Base-by-base conservation (phyloP, 2,329 filamentous ascomycete genomes). In the Venturia pyrina region DNA sequence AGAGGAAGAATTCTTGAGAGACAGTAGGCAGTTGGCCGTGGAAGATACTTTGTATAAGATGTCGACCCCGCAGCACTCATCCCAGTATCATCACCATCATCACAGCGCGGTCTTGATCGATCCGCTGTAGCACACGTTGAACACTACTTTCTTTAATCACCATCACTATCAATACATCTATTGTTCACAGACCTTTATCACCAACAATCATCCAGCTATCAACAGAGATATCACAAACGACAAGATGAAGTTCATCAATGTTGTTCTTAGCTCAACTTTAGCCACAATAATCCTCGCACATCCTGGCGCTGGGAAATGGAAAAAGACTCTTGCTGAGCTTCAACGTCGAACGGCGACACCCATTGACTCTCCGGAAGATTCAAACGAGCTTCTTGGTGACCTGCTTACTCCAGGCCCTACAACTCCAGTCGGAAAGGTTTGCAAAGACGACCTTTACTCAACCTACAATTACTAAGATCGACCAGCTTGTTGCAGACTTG, bases 361-460 rank as follows among this genome's bases (percentile, higher is more conserved):
- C 17, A 70, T 69, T 17, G 67, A 67, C 37, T 68, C 65, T 10
- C 37, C 41, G 5, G 70, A 70, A 37, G 67, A 72, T 6, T 67
- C 73, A 1, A 74, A 72, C 66, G 71, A 75, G 63, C 71, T 75
- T 48, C 72, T 75, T 48, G 74, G 74, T 19, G 74, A 76, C 56
- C 70, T 76, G 7, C 72, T 72, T 53, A 74, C 72, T 0, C 68
- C 74, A 11, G 72, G 71, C 4, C 44, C 66, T 13, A 68, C 71
- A 5, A 63, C 67, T 13, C 59, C 65, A 1, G 62, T 75, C 1
- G 64, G 64, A 24, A 65, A 65, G 43, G 43, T 65, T 13, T 17
- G 40, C 24, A 15, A 5, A 1, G 15, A 13, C 5, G 11, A 44
- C 15, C 15, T 34, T 64, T 17, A 17, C 10, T 37, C 63, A n/a